A percentile compares a stretch with the other conserved stretches of the same genome.
Conservation (phyloP, 1,139 yeast genomes). For the Geotrichum australiense region DNA sequence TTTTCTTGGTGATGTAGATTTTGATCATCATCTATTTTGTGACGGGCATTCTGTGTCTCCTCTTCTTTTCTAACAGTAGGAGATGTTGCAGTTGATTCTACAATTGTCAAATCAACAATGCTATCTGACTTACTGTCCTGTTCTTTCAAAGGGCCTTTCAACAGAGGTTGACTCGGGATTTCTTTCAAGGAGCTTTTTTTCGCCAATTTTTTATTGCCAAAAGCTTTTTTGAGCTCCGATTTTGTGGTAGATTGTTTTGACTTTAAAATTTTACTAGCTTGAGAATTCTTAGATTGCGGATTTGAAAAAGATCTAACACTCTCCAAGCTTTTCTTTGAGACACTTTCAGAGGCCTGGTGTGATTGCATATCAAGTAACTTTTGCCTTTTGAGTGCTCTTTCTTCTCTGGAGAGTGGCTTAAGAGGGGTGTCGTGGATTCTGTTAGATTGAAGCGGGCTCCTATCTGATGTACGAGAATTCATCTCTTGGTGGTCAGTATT, state of each 20-base stretch:
- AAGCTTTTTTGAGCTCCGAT: no score
- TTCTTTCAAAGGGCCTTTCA: not conserved
- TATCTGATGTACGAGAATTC: no score
- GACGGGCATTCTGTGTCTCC: no score
- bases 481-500: no score
- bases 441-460: not conserved
- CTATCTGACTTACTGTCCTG: no score
- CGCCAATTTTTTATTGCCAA: not conserved
- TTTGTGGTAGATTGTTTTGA: no score
- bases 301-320: no score
- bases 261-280: not conserved
- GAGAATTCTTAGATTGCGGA: not conserved
- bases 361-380: not conserved
- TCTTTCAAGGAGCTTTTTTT: not conserved
- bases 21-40: no score
- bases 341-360: not conserved
- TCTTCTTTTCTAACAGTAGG: no score
- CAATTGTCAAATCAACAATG: no score
- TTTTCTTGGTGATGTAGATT: no score
- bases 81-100: no score
- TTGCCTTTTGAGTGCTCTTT: slow-evolving; percentile 1
- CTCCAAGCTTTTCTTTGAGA: not conserved
- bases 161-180: not conserved
- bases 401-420: not conserved
- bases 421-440: not conserved